phyloP scores from a whole-genome alignment of 257 asterid species.

The Capsicum pubescens region DNA sequence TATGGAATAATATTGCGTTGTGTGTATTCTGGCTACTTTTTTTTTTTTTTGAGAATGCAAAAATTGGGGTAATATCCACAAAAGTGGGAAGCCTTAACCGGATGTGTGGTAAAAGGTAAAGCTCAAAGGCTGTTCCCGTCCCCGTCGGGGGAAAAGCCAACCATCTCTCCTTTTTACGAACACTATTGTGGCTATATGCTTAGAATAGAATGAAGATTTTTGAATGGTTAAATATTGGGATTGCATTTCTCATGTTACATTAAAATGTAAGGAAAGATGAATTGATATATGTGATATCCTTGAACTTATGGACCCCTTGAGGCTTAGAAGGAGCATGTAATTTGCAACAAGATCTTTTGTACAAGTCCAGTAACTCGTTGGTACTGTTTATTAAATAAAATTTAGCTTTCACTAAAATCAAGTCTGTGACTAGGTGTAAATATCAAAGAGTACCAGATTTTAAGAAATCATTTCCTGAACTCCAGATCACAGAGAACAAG shows the following conservation, averaged over 20 bases:
- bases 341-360: slow-evolving; percentile 5
- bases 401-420: background rate
- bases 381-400: background rate
- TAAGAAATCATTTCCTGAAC: slow-evolving; percentile 19
- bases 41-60: no score
- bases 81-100: no score
- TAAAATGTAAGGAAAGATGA: slow-evolving; percentile 7
- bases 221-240: slow-evolving; percentile 3
- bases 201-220: background rate
- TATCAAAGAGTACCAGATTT: background rate
- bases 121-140: no score
- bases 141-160: no score
- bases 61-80: no score
- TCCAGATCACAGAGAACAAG: slow-evolving; percentile 19
- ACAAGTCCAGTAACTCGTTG: background rate
- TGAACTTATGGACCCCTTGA: slow-evolving; percentile 8
- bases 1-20: background rate
- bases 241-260: background rate
- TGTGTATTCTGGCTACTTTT: background rate
- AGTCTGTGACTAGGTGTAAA: background rate
- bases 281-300: slow-evolving; percentile 17
- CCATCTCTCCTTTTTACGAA: no score
- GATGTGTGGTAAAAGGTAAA: no score
- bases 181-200: no score
- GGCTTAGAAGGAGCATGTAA: slow-evolving; percentile 8